Evolutionary conservation across 768 basidiomycete species (phyloP).

Genomic region (Boletus vinaceobasis): DNA sequence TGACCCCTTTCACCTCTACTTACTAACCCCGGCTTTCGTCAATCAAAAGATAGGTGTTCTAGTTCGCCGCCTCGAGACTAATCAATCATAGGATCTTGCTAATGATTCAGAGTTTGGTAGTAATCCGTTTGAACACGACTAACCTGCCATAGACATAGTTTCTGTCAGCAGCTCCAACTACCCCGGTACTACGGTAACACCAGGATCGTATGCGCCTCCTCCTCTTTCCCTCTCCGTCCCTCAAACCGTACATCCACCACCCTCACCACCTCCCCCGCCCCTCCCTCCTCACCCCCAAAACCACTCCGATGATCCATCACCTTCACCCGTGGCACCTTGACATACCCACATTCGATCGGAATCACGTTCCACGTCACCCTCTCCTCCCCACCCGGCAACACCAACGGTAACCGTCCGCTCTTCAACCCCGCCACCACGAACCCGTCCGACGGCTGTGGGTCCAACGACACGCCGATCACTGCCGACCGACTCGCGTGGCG

Average conservation of each 20-base stretch:
- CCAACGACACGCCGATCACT: constrained; percentile 68
- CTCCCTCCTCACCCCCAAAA: constrained; percentile 22
- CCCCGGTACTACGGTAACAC: constrained; percentile 13
- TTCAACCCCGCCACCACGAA: constrained; percentile 82
- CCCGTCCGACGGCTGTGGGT: constrained; percentile 62
- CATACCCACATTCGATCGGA: constrained; percentile 70
- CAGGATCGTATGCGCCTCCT: constrained; percentile 8
- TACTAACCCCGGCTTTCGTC: no score
- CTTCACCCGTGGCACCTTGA: constrained; percentile 58
- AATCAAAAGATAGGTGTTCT: no score
- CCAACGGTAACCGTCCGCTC: constrained; percentile 58
- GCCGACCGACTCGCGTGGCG: constrained; percentile 60
- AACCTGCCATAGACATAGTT: no score
- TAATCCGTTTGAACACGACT: no score
- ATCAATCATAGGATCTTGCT: no score
- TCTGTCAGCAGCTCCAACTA: no score
- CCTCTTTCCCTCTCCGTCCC: constrained; percentile 16
- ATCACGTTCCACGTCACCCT: constrained; percentile 64
- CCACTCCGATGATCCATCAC: constrained; percentile 51
- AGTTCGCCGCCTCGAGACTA: no score
- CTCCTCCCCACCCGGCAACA: constrained; percentile 74
- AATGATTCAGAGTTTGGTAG: no score
- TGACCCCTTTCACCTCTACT: no score
- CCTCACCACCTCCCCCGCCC: constrained; percentile 45
- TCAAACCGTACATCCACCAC: constrained; percentile 54